phyloP scores from a whole-genome alignment of 176 grass and related monocot genomes.

The Tillandsia leiboldiana region DNA sequence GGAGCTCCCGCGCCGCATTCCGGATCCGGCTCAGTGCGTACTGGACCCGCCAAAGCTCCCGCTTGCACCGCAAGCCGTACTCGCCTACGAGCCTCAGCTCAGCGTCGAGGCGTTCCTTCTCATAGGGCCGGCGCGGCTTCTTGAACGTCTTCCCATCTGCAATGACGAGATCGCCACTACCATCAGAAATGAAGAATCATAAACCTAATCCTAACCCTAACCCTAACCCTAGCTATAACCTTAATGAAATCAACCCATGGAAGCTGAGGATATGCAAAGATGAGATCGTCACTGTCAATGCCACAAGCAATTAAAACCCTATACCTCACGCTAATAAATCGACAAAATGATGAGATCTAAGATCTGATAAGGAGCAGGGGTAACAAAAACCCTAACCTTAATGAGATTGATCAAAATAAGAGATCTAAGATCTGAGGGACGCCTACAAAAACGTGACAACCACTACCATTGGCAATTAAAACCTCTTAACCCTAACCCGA shows the following conservation, averaged over 20 bases:
- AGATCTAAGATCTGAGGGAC: too few species aligned
- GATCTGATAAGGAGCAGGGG: too few species aligned
- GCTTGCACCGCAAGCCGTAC: conserved; percentile 60
- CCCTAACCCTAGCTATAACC: too few species aligned
- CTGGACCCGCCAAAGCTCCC: conserved; percentile 68
- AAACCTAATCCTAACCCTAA: conserved; percentile 2
- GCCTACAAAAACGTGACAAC: too few species aligned
- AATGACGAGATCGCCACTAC: neutral
- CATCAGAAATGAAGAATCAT: neutral
- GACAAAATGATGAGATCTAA: too few species aligned
- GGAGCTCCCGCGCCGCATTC: conserved; percentile 60
- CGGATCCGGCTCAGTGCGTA: conserved; percentile 49
- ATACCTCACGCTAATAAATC: too few species aligned
- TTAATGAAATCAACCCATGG: too few species aligned
- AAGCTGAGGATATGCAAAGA: too few species aligned
- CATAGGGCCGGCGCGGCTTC: conserved; percentile 55
- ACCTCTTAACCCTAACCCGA: too few species aligned
- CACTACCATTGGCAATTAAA: too few species aligned
- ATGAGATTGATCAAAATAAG: too few species aligned
- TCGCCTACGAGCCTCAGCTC: conserved; percentile 65
- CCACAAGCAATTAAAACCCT: neutral
- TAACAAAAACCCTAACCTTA: too few species aligned
- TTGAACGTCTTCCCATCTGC: conserved; percentile 76
- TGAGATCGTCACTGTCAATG: neutral
- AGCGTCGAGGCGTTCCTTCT: conserved; percentile 75